Percentiles rank a stretch among this genome's conserved stretches.
Evolutionary conservation across 78 protist species (phyloP).

Genomic region (Dictyostelium capitatum): DNA sequence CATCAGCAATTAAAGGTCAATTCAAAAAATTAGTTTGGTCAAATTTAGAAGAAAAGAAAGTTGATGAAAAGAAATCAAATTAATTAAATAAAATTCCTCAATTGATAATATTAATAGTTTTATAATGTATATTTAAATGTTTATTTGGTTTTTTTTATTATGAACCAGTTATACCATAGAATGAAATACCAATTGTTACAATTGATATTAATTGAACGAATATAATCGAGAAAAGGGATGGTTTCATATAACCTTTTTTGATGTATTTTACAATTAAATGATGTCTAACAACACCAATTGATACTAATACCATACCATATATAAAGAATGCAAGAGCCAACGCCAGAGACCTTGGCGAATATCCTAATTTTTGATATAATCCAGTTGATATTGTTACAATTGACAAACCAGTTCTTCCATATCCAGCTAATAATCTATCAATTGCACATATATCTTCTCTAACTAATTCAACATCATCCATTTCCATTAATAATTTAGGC

Average conservation of each 20-base stretch:
- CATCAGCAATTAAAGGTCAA: slow-evolving; percentile 62
- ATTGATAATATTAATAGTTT: too few species aligned
- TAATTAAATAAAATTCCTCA: too few species aligned
- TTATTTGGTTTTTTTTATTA: too few species aligned
- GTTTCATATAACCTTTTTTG: slow-evolving; percentile 25
- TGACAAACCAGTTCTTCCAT: slow-evolving; percentile 38
- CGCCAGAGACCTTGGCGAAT: background rate
- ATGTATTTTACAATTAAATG: background rate
- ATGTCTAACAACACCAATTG: background rate
- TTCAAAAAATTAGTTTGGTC: slow-evolving; percentile 41
- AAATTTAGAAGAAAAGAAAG: background rate
- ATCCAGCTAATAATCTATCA: slow-evolving; percentile 38
- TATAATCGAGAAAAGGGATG: background rate
- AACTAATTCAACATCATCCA: slow-evolving; percentile 13
- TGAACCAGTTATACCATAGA: background rate
- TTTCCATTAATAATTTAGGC: background rate
- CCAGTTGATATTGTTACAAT: background rate
- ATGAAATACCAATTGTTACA: background rate
- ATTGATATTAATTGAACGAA: background rate
- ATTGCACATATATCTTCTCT: slow-evolving; percentile 37
- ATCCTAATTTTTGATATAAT: background rate
- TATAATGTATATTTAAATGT: too few species aligned
- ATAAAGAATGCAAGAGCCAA: background rate
- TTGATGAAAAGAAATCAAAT: too few species aligned
- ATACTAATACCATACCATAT: background rate